Conservation (phyloP, 2,329 filamentous ascomycete species). For the Xylaria sp. region DNA sequence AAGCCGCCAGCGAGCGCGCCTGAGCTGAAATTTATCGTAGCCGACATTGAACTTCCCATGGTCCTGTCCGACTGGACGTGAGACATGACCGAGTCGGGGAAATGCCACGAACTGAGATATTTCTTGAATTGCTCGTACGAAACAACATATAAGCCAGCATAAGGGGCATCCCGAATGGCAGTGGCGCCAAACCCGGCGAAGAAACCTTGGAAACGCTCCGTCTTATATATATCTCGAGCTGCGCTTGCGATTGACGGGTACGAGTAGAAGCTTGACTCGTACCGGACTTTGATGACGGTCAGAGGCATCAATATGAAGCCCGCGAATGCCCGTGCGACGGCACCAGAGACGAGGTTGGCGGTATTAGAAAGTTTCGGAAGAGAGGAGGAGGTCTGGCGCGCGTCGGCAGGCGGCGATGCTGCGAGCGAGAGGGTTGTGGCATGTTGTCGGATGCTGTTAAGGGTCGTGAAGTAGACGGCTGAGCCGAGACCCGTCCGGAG, state of each 20-base stretch:
- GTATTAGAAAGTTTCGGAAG: constrained; percentile 82
- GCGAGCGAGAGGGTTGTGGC: constrained; percentile 45
- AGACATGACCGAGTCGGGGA: constrained; percentile 2
- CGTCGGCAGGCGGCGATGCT: constrained; percentile 8
- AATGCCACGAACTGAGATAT: constrained; percentile 49
- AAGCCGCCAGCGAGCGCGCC: constrained; percentile 79
- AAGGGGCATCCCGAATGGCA: constrained; percentile 90
- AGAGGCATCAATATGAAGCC: constrained; percentile 94
- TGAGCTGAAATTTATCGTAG: constrained; percentile 82
- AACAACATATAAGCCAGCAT: constrained; percentile 91
- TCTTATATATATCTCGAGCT: constrained; percentile 70
- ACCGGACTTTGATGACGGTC: constrained; percentile 94
- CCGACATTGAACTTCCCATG: constrained; percentile 50
- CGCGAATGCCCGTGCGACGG: constrained; percentile 79
- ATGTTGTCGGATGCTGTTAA: constrained; percentile 80
- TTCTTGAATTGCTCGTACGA: constrained; percentile 88
- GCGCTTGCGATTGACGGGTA: constrained; percentile 79
- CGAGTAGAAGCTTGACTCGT: constrained; percentile 83
- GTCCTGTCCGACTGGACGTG: constrained; percentile 3
- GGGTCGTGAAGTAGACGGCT: constrained; percentile 88
- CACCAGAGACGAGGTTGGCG: constrained; percentile 84
- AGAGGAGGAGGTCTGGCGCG: constrained; percentile 59
- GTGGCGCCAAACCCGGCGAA: constrained; percentile 95
- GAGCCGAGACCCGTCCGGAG: constrained; percentile 90
- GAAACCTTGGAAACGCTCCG: constrained; percentile 79